Conservation (phyloP, 129 eudicot genomes). For the Kitagawia praeruptora region DNA sequence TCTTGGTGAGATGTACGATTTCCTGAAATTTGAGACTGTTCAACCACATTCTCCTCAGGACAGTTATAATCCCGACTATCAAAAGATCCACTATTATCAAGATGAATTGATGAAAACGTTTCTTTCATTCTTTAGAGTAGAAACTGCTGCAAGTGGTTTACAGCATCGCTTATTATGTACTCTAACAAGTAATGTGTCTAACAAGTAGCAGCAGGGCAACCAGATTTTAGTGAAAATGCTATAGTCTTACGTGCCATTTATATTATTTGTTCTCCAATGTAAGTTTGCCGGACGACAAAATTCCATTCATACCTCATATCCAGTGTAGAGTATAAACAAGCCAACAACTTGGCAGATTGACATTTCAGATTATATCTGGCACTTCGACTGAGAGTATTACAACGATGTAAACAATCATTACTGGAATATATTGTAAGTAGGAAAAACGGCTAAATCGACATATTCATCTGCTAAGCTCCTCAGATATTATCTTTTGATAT, state of each 20-base stretch:
- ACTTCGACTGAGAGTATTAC: not conserved
- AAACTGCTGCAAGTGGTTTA: not conserved
- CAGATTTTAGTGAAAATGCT: not conserved
- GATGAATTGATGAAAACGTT: not conserved
- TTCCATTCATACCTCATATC: not conserved
- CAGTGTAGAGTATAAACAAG: not conserved
- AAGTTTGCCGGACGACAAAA: not conserved
- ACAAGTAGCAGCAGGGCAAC: not conserved
- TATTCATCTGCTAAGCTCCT: not conserved
- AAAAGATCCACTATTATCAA: not conserved
- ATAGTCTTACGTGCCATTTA: not conserved
- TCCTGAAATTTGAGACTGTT: not conserved
- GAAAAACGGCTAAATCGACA: not conserved
- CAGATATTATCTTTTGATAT: not conserved
- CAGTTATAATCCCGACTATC: not conserved
- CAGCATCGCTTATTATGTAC: not conserved
- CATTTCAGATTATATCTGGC: not conserved
- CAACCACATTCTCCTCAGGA: not conserved
- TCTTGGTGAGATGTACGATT: not conserved
- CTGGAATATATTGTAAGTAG: not conserved
- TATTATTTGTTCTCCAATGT: not conserved
- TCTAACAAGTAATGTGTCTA: not conserved
- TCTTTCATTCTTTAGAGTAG: not conserved
- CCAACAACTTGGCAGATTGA: slow-evolving; percentile 1
- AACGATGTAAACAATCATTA: not conserved